Conservation (phyloP, 768 basidiomycete genomes). For the Multifurca ochricompacta region DNA sequence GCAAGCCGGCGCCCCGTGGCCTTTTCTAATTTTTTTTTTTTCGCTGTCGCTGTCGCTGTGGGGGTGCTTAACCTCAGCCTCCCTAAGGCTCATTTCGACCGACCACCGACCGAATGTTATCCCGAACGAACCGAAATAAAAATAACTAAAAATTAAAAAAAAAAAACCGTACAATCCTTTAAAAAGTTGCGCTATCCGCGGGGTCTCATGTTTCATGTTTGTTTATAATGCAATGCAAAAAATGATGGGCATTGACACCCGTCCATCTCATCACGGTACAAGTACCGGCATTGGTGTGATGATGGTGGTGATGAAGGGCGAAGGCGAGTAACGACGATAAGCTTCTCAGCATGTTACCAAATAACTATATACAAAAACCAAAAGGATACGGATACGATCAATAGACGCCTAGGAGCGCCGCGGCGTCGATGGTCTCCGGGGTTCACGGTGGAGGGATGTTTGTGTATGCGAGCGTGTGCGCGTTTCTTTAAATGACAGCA, state of each 20-base stretch:
- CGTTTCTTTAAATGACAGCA: not conserved
- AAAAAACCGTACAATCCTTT: too few relatives aligned
- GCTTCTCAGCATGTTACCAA: not conserved
- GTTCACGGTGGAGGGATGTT: not conserved
- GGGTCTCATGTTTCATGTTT: not conserved
- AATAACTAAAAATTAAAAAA: not conserved
- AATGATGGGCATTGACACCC: too few relatives aligned
- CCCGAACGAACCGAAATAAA: not conserved
- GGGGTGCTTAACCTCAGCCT: too few relatives aligned
- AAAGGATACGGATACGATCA: not conserved
- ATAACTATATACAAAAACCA: not conserved
- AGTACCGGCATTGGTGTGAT: not conserved
- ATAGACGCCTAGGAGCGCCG: not conserved
- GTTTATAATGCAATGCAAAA: not conserved
- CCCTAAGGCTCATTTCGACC: too few relatives aligned
- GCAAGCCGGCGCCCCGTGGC: not conserved
- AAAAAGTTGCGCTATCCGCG: conserved; percentile 14
- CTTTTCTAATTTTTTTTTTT: not conserved
- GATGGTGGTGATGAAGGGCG: not conserved
- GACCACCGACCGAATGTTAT: too few relatives aligned
- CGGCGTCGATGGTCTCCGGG: not conserved
- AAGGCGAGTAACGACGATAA: not conserved
- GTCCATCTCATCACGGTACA: not conserved
- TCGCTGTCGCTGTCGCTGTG: too few relatives aligned
- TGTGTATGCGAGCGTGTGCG: not conserved